These are phyloP conservation scores for Paralagenidium karlingii DNA, from an alignment of 352 stramenopile species.

Conservation along the genomic window DNA sequence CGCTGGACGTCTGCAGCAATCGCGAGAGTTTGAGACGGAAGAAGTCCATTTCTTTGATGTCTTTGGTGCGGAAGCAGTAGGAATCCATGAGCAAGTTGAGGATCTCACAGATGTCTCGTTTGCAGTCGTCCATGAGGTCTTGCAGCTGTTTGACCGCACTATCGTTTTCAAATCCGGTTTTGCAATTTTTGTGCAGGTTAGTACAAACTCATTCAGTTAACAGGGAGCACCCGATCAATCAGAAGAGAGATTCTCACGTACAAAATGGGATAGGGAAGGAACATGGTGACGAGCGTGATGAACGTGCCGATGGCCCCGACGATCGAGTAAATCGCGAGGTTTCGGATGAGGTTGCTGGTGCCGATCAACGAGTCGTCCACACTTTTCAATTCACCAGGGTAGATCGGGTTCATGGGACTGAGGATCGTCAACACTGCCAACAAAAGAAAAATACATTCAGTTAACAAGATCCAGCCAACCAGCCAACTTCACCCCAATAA, in stretches of 20 bases:
- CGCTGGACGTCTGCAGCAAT: conserved; percentile 42
- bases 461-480: background rate
- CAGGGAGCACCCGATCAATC: conserved; percentile 1
- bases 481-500: background rate
- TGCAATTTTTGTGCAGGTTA: conserved; percentile 31
- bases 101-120: conserved; percentile 57
- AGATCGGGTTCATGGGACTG: conserved; percentile 23
- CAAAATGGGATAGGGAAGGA: conserved; percentile 69
- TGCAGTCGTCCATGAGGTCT: too few relatives aligned
- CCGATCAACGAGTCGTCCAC: conserved; percentile 30
- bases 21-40: conserved; percentile 58
- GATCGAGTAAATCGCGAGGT: conserved; percentile 61
- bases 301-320: conserved; percentile 55
- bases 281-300: conserved; percentile 60
- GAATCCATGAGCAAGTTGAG: conserved; percentile 74
- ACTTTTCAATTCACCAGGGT: conserved; percentile 29
- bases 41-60: conserved; percentile 74
- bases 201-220: conserved; percentile 24
- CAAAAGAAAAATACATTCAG: background rate
- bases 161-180: conserved; percentile 19
- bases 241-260: conserved; percentile 17
- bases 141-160: too few relatives aligned
- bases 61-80: conserved; percentile 83
- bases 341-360: conserved; percentile 53
- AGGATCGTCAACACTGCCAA: conserved; percentile 54